Conservation (phyloP, 2,329 filamentous ascomycete genomes). For the Colletotrichum euphorbiae region DNA sequence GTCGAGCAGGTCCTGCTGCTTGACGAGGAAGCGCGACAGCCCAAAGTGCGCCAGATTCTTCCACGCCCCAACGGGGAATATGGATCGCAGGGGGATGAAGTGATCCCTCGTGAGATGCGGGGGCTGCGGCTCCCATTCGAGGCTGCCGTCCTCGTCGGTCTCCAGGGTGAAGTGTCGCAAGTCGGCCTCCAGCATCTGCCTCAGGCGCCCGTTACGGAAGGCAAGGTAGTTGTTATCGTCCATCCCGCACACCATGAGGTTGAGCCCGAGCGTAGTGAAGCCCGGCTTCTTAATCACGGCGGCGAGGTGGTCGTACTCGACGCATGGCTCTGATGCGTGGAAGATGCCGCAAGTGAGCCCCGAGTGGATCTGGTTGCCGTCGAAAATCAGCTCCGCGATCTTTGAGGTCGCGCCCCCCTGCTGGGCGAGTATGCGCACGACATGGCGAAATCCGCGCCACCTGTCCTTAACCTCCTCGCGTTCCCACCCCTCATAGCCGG, state of each 20-base stretch:
- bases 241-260: slow-evolving; percentile 38
- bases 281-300: slow-evolving; percentile 43
- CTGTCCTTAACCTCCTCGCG: slow-evolving; percentile 40
- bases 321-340: slow-evolving; percentile 38
- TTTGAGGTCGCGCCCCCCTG: neutral
- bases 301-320: slow-evolving; percentile 44
- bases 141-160: slow-evolving; percentile 32
- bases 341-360: slow-evolving; percentile 50
- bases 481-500: slow-evolving; percentile 8
- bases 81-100: slow-evolving; percentile 42
- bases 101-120: neutral
- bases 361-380: slow-evolving; percentile 45
- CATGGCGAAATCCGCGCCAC: slow-evolving; percentile 49
- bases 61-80: slow-evolving; percentile 49
- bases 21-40: slow-evolving; percentile 45
- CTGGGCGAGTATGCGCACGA: slow-evolving; percentile 45
- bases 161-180: slow-evolving; percentile 44
- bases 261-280: slow-evolving; percentile 46
- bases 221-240: slow-evolving; percentile 27
- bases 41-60: slow-evolving; percentile 47
- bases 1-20: slow-evolving; percentile 44
- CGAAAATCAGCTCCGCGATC: slow-evolving; percentile 51
- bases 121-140: neutral
- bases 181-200: slow-evolving; percentile 38
- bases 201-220: slow-evolving; percentile 40